Conservation (phyloP, 73 alveolate species). For the Breviolum minutum region DNA sequence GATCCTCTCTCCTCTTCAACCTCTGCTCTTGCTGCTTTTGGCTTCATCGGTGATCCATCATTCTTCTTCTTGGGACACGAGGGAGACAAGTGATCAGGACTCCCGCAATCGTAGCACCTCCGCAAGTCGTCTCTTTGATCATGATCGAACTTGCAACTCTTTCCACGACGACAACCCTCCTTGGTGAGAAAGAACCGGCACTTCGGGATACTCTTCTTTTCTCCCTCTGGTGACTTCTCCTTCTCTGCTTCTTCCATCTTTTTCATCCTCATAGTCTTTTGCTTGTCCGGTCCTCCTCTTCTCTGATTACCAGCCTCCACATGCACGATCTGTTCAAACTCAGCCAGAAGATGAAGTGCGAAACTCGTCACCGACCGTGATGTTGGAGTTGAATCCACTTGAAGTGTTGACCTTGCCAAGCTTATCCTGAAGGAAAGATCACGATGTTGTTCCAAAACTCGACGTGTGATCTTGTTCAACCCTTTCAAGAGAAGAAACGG, state of each 20-base stretch:
- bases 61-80: neutral
- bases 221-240: neutral
- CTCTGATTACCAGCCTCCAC: neutral
- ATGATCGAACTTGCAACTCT: neutral
- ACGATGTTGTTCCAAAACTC: neutral
- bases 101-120: neutral
- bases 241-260: neutral
- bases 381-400: neutral
- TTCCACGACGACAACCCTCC: neutral
- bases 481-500: neutral
- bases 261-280: neutral
- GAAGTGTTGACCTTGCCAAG: neutral
- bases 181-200: neutral
- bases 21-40: neutral
- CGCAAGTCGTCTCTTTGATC: neutral
- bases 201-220: neutral
- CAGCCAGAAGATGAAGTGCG: neutral
- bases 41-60: neutral
- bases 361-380: neutral
- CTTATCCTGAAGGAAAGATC: neutral
- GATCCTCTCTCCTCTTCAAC: neutral
- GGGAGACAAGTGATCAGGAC: neutral
- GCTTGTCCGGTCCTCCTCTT: neutral
- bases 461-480: neutral
- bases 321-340: neutral